Conservation (phyloP, 169 alveolate species). For the Plasmodium cynomolgi region DNA sequence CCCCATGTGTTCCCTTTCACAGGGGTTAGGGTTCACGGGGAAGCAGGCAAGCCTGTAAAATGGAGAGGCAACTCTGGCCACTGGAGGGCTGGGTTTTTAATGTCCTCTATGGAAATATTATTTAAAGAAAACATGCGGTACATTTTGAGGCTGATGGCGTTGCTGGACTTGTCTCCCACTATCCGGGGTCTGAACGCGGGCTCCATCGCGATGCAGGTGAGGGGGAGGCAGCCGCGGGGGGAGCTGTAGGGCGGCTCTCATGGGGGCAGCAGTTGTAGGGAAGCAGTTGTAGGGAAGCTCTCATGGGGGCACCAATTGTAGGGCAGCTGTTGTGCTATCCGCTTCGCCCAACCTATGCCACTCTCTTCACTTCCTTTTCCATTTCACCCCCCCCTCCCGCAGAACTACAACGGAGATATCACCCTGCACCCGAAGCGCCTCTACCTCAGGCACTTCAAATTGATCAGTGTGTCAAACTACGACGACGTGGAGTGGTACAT, state of each 20-base stretch:
- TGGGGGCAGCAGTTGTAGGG: too few species aligned
- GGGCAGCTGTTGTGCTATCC: neutral
- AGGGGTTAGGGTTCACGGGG: constrained; percentile 80
- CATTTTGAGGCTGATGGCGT: constrained; percentile 78
- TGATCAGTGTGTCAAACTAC: constrained; percentile 76
- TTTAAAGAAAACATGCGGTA: constrained; percentile 78
- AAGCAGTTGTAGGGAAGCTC: too few species aligned
- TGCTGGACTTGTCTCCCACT: constrained; percentile 80
- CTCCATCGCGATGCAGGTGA: constrained; percentile 79
- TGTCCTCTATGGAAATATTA: constrained; percentile 78
- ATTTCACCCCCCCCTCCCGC: neutral
- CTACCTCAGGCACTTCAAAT: constrained; percentile 60
- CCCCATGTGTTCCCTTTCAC: constrained; percentile 81
- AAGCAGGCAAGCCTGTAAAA: constrained; percentile 81
- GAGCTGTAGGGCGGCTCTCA: too few species aligned
- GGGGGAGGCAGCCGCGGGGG: neutral
- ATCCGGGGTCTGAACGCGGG: constrained; percentile 81
- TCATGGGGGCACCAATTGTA: neutral
- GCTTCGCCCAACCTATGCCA: neutral
- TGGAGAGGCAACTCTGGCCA: constrained; percentile 78
- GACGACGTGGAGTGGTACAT: constrained; percentile 78
- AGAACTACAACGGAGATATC: constrained; percentile 82
- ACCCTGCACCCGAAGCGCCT: constrained; percentile 78
- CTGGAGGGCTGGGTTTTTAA: constrained; percentile 81
- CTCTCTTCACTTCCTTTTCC: neutral